Evolutionary conservation across 345 rosid species (phyloP), one percentile per base, ranked within the genome.

Genomic region (Rubroshorea leprosula): DNA sequence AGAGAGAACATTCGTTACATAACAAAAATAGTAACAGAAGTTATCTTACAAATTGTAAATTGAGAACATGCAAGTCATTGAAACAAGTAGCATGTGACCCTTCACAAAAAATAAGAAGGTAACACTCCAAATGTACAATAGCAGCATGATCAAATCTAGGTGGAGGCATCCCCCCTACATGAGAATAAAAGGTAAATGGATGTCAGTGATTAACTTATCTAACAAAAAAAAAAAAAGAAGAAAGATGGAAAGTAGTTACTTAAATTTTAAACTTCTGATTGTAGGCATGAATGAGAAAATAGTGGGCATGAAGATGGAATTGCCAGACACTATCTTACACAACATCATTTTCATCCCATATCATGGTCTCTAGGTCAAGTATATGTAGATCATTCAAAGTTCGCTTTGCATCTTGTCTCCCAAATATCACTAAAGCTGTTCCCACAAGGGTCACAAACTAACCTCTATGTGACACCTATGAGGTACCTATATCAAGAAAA

Each of bases 121-220:
- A 94, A 44, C 96, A 90, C 26, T 90, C 97, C 9, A 89, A 95
- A 70, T 94, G 97, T 59, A 94, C 89, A 26, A 97, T 95, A 74
- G 97, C 96, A 71, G 93, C 78, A 75, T 94, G 97, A 76, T 87
- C 99, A 64, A 97, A 87, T 72, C 99, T 84, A 49, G 99, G 99
- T 69, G 99, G 99, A 76, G 95, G 83, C 54, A 58, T n/a, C 69
- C 45, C 99, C 99, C 65, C 99, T 94, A 79, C 63, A 82, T 63
- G 64, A 60, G 13, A 35, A 48, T 15, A 61, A 24, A 53, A 61
- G 46, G 48, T 25, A 44, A 54, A 67, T 51, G n/a, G 1, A 35
- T 13, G 12, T 13, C 41, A 35, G 4, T 27, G n/a, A n/a, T 27
- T 27, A 27, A 3, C 8, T 27, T 27, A 27, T 8, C 8, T 27